Base-by-base conservation (phyloP, 495 filamentous ascomycete genomes). In the Neurospora sp. region DNA sequence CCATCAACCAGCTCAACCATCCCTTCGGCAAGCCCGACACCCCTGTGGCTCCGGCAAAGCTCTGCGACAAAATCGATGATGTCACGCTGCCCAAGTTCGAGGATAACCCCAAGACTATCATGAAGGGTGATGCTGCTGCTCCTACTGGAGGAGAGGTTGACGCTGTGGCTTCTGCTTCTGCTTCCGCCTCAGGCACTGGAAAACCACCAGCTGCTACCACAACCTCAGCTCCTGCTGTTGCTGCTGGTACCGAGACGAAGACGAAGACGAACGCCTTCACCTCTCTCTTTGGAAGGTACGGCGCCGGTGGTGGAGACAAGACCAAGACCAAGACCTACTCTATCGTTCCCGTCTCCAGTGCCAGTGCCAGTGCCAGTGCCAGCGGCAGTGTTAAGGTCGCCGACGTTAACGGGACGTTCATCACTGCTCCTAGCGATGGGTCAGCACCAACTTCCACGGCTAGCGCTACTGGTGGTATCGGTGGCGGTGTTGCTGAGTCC, bases 1-100 rank as follows among this genome's bases (percentile, higher is more conserved):
- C 77, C 68, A 68, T 79, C 35, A 59, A 75, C 31, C 61, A 75
- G 12, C 75, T 78, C 14, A 76, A 78, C 70, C 69, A 75, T 44
- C 78, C 78, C 0, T 35, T 35, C 16, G 2, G 18, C 18, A 44
- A 44, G 2, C 42, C 7, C 2, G 42, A 44, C 7, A 3, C 18
- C 6, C 16, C 42, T 27, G 22, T 27, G 22, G 22, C 22, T 27
- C 22, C 22, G 22, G 22, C 22, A 27, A 27, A 27, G 22, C 22
- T n/a, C n/a, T n/a, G n/a, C n/a, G 22, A 22, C 22, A n/a, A 44
- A 8, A 44, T 44, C 18, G 42, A 44, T 9, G 7, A 35, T n/a
- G 42, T 7, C 5, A n/a, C 14, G 42, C 18, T 44, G 7, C 42
- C 42, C 42, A n/a, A 6, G 16, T 44, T 44, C 18, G 42, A 44